phyloP scores from a whole-genome alignment of 192 early-diverging fungal species.

The Paraglomus brasilianum region DNA sequence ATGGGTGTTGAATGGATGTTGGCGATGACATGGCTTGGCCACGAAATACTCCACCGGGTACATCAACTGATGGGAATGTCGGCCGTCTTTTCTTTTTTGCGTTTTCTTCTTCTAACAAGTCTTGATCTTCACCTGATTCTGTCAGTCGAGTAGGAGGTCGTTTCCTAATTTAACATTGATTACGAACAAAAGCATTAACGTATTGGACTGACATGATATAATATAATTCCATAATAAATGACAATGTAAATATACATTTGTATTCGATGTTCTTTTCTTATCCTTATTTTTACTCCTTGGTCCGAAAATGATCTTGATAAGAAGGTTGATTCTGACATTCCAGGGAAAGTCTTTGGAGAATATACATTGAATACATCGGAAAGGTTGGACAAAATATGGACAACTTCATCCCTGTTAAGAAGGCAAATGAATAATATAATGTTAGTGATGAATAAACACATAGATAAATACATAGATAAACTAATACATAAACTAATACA shows the following conservation, averaged over 20 bases:
- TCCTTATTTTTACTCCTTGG: conserved; percentile 91
- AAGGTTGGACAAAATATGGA: conserved; percentile 65
- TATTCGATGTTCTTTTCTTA: conserved; percentile 74
- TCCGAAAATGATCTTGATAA: conserved; percentile 89
- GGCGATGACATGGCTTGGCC: too few relatives aligned
- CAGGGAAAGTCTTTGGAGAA: conserved; percentile 87
- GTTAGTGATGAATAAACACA: conserved; percentile 38
- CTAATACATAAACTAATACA: background rate
- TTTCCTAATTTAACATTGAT: conserved; percentile 12
- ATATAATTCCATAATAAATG: background rate
- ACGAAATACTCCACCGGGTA: too few relatives aligned
- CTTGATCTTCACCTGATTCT: conserved; percentile 1
- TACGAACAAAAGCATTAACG: background rate
- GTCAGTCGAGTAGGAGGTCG: background rate
- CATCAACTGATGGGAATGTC: too few relatives aligned
- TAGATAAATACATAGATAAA: background rate
- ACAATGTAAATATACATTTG: conserved; percentile 15
- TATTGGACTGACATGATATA: background rate
- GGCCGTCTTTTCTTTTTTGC: background rate
- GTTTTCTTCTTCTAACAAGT: background rate
- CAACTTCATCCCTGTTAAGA: conserved; percentile 35
- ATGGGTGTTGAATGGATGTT: too few relatives aligned
- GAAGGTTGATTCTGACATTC: conserved; percentile 86
- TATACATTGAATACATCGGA: conserved; percentile 79
- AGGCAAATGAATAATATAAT: conserved; percentile 59